Conservation (phyloP, 768 basidiomycete genomes). For the Rhizopogon roseolus region DNA sequence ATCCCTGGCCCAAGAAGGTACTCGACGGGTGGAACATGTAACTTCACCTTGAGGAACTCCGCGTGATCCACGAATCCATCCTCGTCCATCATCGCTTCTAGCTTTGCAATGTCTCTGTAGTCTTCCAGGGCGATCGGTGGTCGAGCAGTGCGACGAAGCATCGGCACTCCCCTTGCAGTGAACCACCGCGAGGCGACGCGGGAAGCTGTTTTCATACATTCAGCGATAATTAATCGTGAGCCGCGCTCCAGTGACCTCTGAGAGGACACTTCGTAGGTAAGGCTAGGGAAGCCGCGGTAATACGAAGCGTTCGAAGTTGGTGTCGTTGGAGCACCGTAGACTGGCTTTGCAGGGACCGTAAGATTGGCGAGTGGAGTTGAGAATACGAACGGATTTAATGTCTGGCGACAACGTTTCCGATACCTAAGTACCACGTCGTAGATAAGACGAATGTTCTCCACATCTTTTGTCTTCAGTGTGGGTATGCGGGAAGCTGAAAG, state of each 20-base stretch:
- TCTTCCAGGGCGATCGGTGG: slow-evolving; percentile 27
- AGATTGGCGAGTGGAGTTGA: slow-evolving; percentile 24
- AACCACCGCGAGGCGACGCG: slow-evolving; percentile 73
- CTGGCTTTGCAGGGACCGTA: slow-evolving; percentile 21
- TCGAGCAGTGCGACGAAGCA: slow-evolving; percentile 51
- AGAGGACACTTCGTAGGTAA: slow-evolving; percentile 39
- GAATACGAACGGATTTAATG: slow-evolving; percentile 20
- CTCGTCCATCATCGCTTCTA: slow-evolving; percentile 46
- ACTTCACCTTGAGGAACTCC: slow-evolving; percentile 26
- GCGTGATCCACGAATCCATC: slow-evolving; percentile 40
- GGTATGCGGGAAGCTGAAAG: neutral
- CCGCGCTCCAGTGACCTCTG: slow-evolving; percentile 28
- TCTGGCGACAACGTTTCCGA: slow-evolving; percentile 16
- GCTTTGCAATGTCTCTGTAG: slow-evolving; percentile 29
- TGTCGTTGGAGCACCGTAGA: slow-evolving; percentile 22
- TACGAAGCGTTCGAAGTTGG: slow-evolving; percentile 25
- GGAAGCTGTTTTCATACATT: slow-evolving; percentile 79
- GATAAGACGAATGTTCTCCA: slow-evolving; percentile 27
- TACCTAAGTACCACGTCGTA: slow-evolving; percentile 21
- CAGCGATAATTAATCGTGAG: slow-evolving; percentile 58
- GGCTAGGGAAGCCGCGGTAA: slow-evolving; percentile 46
- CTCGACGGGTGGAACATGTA: slow-evolving; percentile 30
- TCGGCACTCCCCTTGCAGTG: slow-evolving; percentile 51
- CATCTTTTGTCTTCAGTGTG: slow-evolving; percentile 12
- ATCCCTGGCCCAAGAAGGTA: slow-evolving; percentile 50